Base-by-base conservation (phyloP, 345 rosid genomes). In the Isatis tinctoria region DNA sequence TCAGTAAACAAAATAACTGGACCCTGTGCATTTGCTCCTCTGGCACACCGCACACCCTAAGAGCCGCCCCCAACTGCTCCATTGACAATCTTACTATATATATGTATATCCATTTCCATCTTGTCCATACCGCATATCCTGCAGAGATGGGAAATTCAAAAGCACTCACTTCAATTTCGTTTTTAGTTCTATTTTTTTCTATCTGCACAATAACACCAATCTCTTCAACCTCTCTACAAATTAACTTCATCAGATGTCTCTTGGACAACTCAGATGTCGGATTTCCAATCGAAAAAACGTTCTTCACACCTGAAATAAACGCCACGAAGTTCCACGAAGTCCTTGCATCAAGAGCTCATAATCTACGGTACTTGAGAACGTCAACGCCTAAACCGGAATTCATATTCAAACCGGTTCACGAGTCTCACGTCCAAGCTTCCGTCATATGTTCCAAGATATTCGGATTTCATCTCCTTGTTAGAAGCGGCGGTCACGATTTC, bases 401-500 rank as follows among this genome's bases (percentile, higher is more conserved):
- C 70, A 90, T 86, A 52, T 72, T 84, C 78, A 79, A 76, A 9
- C 89, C 96, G 0, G 8, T 52, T n/a, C n/a, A 71, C 0, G 87
- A 81, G 56, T 72, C 85, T 68, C 89, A 90, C 6, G 83, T 87
- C 48, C 92, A 83, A 54, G 83, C 90, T 3, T 82, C 83, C 32
- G 80, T 90, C 56, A 74, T 82, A 2, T 90, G 96, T 49, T 69
- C 86, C 10, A 83, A 78, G 27, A 4, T 81, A 52, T 79, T 79
- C 1, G 66, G 81, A 4, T 17, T 87, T 40, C 86, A 85, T 47
- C 37, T 86, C 6, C 77, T 86, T 67, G 74, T 85, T 43, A 84
- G 90, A 0, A 86, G 90, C 1, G 91, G 91, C 0, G 91, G 96
- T 12, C 92, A 82, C 61, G 91, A 88, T 63, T 87, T 77, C 13